phyloP scores from a whole-genome alignment of 805 yeast species.

The Yarrowia sp. region DNA sequence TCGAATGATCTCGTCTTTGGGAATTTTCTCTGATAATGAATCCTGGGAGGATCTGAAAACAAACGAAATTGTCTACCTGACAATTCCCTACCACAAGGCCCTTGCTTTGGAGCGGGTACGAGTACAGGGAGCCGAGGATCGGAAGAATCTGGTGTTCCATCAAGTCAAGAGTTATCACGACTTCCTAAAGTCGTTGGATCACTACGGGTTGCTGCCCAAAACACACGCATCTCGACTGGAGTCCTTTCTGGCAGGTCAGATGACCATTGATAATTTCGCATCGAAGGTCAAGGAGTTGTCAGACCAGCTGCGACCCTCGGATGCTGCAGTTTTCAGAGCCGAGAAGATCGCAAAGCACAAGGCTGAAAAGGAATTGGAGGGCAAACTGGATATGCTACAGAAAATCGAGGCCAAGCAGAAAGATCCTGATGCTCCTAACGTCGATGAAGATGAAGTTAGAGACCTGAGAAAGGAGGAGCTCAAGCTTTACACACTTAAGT shows the following conservation, averaged over 20 bases:
- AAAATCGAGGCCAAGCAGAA: constrained; percentile 15
- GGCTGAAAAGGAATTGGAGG: constrained; percentile 61
- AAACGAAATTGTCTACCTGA: constrained; percentile 63
- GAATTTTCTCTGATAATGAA: constrained; percentile 77
- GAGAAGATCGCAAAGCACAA: constrained; percentile 75
- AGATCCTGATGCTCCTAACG: constrained; percentile 15
- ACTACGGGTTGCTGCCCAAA: constrained; percentile 44
- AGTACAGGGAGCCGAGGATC: constrained; percentile 33
- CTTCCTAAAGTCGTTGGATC: constrained; percentile 44
- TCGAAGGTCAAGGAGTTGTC: constrained; percentile 39
- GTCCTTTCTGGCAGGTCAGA: constrained; percentile 14
- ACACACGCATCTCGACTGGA: constrained; percentile 37
- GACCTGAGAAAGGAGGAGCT: constrained; percentile 63
- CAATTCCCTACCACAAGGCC: constrained; percentile 67
- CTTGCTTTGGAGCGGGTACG: constrained; percentile 48
- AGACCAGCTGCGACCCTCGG: constrained; percentile 41
- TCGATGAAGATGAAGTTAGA: constrained; percentile 72
- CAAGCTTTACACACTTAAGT: constrained; percentile 57
- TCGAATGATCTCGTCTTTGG: constrained; percentile 55
- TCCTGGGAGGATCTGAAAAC: constrained; percentile 72
- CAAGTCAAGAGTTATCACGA: constrained; percentile 44
- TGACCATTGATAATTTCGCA: constrained; percentile 19
- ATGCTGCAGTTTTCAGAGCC: constrained; percentile 61
- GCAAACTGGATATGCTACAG: constrained; percentile 52
- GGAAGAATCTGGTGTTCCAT: constrained; percentile 27